These are phyloP conservation scores for Endocarpon pusillum DNA, from an alignment of 495 filamentous ascomycete species.

Conservation along the genomic window DNA sequence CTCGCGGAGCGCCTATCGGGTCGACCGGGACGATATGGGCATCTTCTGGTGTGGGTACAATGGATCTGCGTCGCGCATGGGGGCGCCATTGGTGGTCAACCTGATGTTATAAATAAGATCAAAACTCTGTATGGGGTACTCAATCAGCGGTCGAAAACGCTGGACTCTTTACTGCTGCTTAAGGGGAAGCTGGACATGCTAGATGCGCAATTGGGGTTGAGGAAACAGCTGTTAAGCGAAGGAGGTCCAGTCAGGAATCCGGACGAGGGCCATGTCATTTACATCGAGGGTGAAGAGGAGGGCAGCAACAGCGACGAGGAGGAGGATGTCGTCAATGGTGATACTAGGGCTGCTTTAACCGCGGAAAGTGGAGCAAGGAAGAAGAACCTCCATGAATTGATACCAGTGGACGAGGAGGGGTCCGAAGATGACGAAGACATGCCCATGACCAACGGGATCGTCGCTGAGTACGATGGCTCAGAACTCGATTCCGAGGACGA, in stretches of 20 bases:
- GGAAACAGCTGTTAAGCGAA: slow-evolving; percentile 41
- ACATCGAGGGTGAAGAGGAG: slow-evolving; percentile 60
- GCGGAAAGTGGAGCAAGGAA: slow-evolving; percentile 18
- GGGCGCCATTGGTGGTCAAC: slow-evolving; percentile 70
- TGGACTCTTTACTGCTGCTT: slow-evolving; percentile 69
- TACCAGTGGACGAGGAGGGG: slow-evolving; percentile 19
- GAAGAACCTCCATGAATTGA: slow-evolving; percentile 16
- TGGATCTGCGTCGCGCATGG: slow-evolving; percentile 92
- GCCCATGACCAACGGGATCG: slow-evolving; percentile 26
- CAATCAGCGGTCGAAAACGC: slow-evolving; percentile 62
- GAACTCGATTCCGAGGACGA: slow-evolving; percentile 23
- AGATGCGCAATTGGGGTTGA: slow-evolving; percentile 65
- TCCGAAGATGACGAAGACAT: slow-evolving; percentile 23
- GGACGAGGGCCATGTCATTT: slow-evolving; percentile 67
- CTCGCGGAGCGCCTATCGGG: slow-evolving; percentile 77
- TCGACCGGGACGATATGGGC: slow-evolving; percentile 73
- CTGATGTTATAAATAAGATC: slow-evolving; percentile 59
- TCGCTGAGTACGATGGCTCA: slow-evolving; percentile 19
- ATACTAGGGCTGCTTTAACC: slow-evolving; percentile 20
- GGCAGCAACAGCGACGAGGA: slow-evolving; percentile 27
- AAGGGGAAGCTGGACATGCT: slow-evolving; percentile 90
- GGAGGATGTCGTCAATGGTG: slow-evolving; percentile 18
- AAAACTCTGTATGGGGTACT: slow-evolving; percentile 65
- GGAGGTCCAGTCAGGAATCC: slow-evolving; percentile 44
- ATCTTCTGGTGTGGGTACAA: slow-evolving; percentile 90